Percentiles rank a stretch among this genome's conserved stretches.
phyloP scores from a whole-genome alignment of 2,329 filamentous ascomycete species.

The Ambrosiella cleistominuta region DNA sequence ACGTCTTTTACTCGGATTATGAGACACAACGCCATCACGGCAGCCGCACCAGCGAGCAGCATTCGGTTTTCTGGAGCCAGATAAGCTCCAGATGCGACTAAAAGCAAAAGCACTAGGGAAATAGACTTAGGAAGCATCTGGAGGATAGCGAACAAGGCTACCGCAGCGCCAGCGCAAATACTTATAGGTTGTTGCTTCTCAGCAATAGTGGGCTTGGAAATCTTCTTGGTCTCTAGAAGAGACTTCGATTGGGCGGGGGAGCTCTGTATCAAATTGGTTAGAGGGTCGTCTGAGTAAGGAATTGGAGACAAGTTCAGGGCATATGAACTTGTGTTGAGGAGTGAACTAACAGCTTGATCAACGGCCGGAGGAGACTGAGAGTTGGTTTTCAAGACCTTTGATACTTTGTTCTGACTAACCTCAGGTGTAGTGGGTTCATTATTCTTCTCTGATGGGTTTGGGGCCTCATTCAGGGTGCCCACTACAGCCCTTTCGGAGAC shows the following conservation, averaged over 20 bases:
- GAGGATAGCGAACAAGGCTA: background rate
- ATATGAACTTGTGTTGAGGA: background rate
- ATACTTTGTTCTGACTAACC: too few species aligned
- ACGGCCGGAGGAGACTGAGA: background rate
- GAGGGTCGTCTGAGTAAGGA: background rate
- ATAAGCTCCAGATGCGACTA: background rate
- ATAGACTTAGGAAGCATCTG: background rate
- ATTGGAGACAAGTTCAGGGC: too few species aligned
- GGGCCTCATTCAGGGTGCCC: background rate
- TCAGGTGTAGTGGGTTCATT: background rate
- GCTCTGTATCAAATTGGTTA: constrained; percentile 8
- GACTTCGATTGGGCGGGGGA: background rate
- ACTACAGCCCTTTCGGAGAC: background rate
- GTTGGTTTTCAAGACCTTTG: too few species aligned
- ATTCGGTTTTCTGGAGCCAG: constrained; percentile 3
- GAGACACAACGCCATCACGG: constrained; percentile 3
- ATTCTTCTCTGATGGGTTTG: background rate
- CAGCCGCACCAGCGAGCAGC: background rate
- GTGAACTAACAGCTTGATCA: background rate
- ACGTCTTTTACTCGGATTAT: background rate
- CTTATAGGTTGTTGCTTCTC: background rate
- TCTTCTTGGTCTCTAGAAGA: background rate
- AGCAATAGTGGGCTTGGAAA: background rate
- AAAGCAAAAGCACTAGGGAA: constrained; percentile 4
- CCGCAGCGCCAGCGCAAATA: background rate